These are phyloP conservation scores for Aspergillus transmontanensis DNA, from an alignment of 2,329 filamentous ascomycete genomes.

Conservation along the genomic window DNA sequence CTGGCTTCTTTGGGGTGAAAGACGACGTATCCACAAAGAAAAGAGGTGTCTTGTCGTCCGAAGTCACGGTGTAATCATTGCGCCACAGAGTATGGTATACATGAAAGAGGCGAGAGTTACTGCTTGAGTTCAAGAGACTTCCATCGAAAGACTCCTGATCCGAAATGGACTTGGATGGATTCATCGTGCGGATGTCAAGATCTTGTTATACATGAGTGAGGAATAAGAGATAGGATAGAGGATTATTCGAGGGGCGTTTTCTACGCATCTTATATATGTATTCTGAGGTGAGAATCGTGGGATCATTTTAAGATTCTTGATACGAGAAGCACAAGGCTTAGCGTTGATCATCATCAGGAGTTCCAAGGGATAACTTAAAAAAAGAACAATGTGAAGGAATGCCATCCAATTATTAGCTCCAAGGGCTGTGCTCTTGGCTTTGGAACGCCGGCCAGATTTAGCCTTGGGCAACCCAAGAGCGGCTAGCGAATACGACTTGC, in stretches of 20 bases:
- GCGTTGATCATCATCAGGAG: neutral
- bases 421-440: slow-evolving; percentile 6
- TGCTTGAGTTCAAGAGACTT: neutral
- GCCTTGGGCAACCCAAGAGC: slow-evolving; percentile 12
- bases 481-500: slow-evolving; percentile 14
- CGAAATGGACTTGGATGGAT: slow-evolving; percentile 1
- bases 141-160: neutral
- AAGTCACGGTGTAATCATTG: slow-evolving; percentile 28
- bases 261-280: slow-evolving; percentile 6
- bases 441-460: neutral
- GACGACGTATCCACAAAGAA: slow-evolving; percentile 33
- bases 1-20: slow-evolving; percentile 34
- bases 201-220: neutral
- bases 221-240: neutral
- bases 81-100: slow-evolving; percentile 27
- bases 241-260: neutral
- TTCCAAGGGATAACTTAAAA: neutral
- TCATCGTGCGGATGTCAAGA: neutral
- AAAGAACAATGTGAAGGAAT: neutral
- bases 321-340: slow-evolving; percentile 6
- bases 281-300: neutral
- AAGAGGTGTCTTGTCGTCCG: slow-evolving; percentile 20
- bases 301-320: neutral
- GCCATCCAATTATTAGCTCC: neutral
- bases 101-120: slow-evolving; percentile 21